These are phyloP conservation scores for Fusarium sp. DNA, from an alignment of 2,329 filamentous ascomycete genomes.

Conservation along the genomic window DNA sequence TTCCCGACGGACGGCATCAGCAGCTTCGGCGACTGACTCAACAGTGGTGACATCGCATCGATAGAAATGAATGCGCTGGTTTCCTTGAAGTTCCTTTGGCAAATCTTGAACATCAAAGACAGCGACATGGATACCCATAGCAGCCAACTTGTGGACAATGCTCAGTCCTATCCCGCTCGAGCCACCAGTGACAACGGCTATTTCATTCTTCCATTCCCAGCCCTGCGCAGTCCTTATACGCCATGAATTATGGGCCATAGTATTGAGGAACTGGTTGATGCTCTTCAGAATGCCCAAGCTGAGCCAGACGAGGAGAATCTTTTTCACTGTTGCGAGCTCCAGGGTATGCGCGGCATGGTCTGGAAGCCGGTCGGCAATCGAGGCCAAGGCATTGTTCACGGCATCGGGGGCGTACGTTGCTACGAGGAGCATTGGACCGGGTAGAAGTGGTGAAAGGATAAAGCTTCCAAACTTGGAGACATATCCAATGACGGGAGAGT, in stretches of 20 bases:
- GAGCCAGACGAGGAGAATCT: constrained; percentile 39
- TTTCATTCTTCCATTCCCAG: constrained; percentile 57
- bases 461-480: constrained; percentile 8
- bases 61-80: constrained; percentile 50
- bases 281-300: constrained; percentile 42
- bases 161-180: constrained; percentile 58
- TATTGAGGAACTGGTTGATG: constrained; percentile 46
- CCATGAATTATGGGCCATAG: constrained; percentile 51
- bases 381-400: constrained; percentile 27
- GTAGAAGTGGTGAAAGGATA: constrained; percentile 38
- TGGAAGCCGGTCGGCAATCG: constrained; percentile 16
- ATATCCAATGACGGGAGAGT: constrained; percentile 34
- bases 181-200: constrained; percentile 61
- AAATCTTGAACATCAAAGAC: constrained; percentile 72
- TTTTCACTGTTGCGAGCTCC: constrained; percentile 11
- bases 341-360: constrained; percentile 15
- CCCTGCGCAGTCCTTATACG: constrained; percentile 33
- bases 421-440: constrained; percentile 35
- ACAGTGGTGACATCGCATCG: constrained; percentile 58
- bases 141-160: constrained; percentile 52
- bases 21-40: constrained; percentile 60
- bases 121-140: constrained; percentile 70
- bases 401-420: constrained; percentile 30
- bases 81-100: constrained; percentile 44
- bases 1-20: constrained; percentile 54